Conservation (phyloP, 1,139 yeast genomes). For the Martiniozyma asiatica region DNA sequence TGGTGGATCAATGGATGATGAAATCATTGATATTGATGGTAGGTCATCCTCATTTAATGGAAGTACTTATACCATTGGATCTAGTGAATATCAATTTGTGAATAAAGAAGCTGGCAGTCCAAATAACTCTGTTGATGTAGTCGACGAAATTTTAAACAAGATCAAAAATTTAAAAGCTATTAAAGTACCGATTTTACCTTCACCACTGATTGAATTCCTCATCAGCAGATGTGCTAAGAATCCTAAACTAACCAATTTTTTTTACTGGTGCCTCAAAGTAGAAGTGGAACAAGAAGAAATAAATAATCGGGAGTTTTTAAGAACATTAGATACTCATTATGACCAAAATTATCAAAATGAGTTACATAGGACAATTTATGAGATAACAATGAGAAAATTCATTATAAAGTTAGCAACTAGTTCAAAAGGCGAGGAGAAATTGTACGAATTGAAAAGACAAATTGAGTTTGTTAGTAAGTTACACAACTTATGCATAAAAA, state of each 20-base stretch:
- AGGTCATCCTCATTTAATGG: slow-evolving; percentile 5
- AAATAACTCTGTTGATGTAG: slow-evolving; percentile 5
- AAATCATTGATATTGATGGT: slow-evolving; percentile 7
- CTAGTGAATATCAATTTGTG: slow-evolving; percentile 32
- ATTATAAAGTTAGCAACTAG: slow-evolving; percentile 15
- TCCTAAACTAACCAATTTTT: slow-evolving; percentile 61
- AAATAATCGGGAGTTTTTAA: slow-evolving; percentile 4
- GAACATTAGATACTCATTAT: background rate
- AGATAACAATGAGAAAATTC: slow-evolving; percentile 19
- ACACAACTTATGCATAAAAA: slow-evolving; percentile 19
- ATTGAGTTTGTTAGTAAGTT: slow-evolving; percentile 20
- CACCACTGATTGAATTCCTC: slow-evolving; percentile 70
- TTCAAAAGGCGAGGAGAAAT: slow-evolving; percentile 15
- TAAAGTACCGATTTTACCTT: slow-evolving; percentile 19
- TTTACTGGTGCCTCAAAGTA: slow-evolving; percentile 87
- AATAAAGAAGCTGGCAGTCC: slow-evolving; percentile 20
- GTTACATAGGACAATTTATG: slow-evolving; percentile 12
- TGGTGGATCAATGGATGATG: slow-evolving; percentile 13
- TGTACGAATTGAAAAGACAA: slow-evolving; percentile 18
- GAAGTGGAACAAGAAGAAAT: slow-evolving; percentile 59
- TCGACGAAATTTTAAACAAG: slow-evolving; percentile 13
- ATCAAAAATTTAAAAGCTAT: slow-evolving; percentile 8
- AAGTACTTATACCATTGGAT: slow-evolving; percentile 15
- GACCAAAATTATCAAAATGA: background rate
- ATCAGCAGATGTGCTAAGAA: slow-evolving; percentile 62